Base-by-base conservation (phyloP, 208 protist species). In the Trypanosoma rangeli region DNA sequence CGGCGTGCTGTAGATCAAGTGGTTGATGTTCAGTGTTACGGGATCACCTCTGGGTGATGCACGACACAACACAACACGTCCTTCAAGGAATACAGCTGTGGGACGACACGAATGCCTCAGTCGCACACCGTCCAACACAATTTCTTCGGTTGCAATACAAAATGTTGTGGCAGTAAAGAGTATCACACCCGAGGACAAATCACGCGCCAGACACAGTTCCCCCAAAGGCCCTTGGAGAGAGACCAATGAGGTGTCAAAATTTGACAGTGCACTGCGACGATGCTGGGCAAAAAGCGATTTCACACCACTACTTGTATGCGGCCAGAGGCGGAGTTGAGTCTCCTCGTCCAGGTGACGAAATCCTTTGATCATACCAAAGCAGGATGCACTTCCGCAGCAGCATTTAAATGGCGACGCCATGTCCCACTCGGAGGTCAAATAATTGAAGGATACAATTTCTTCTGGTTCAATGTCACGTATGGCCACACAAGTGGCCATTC, bases 341-440 rank as follows among this genome's bases (percentile, higher is more conserved):
- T 72, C 64, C 15, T 67, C 70, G 46, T 75, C 68, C 31, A 93
- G 75, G 60, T 92, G 77, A 39, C 81, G 76, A 68, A 90, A 95
- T 22, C 89, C 89, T 52, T 76, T 75, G 52, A 95, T 93, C 52
- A 76, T 66, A 54, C 78, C 73, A 73, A 77, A 78, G 76, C 89
- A 95, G 13, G 60, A 37, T 29, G 61, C 53, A 66, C 58, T 76
- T 69, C 85, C 85, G 68, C 91, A 96, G 15, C 54, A 70, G 52
- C 91, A 96, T 5, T 37, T 61, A 76, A 96, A 96, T 7, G 91
- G 86, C 64, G 70, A 73, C 35, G 84, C 80, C 88, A 96, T 93
- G 68, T 92, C 84, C 86, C 87, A 96, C 85, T 96, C 91, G 52
- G 91, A 92, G 53, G 85, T 85, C 20, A 93, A 79, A 74, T 96